A percentile compares a stretch with the other conserved stretches of the same genome.
These are phyloP conservation scores for Amorphotheca resinae DNA, from an alignment of 495 filamentous ascomycete genomes.

Conservation along the genomic window DNA sequence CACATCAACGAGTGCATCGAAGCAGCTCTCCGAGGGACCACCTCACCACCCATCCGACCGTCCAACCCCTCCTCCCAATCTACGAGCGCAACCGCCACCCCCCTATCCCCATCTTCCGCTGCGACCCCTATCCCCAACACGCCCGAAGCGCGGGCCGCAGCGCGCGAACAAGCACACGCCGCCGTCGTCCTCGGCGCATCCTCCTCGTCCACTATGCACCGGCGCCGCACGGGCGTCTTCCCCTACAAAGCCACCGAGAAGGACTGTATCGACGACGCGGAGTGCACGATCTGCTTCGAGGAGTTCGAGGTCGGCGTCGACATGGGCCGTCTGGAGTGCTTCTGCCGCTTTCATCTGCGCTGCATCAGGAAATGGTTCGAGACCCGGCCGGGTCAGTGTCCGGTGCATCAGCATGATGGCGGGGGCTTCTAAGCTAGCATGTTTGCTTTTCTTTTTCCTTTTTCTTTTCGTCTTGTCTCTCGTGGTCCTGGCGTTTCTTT, in stretches of 20 bases:
- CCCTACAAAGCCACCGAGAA: slow-evolving; percentile 79
- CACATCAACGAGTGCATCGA: slow-evolving; percentile 70
- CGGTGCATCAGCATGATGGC: slow-evolving; percentile 36
- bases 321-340: slow-evolving; percentile 78
- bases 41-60: not conserved
- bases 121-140: slow-evolving; percentile 14
- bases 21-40: slow-evolving; percentile 1
- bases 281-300: slow-evolving; percentile 94
- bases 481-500: no score
- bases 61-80: not conserved
- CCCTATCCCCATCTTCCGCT: slow-evolving; percentile 12
- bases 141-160: slow-evolving; percentile 6
- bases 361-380: slow-evolving; percentile 48
- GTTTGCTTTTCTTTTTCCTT: no score
- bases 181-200: slow-evolving; percentile 9
- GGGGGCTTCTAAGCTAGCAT: not conserved
- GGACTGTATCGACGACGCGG: slow-evolving; percentile 69
- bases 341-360: slow-evolving; percentile 79
- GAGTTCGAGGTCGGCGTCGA: slow-evolving; percentile 79
- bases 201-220: slow-evolving; percentile 16
- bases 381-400: slow-evolving; percentile 38
- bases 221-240: slow-evolving; percentile 36
- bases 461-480: no score
- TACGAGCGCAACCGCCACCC: not conserved
- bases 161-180: slow-evolving; percentile 11